A percentile compares a stretch with the other conserved stretches of the same genome.
These are phyloP conservation scores for Termitomyces titanicus DNA, from an alignment of 768 basidiomycete genomes.

Conservation along the genomic window DNA sequence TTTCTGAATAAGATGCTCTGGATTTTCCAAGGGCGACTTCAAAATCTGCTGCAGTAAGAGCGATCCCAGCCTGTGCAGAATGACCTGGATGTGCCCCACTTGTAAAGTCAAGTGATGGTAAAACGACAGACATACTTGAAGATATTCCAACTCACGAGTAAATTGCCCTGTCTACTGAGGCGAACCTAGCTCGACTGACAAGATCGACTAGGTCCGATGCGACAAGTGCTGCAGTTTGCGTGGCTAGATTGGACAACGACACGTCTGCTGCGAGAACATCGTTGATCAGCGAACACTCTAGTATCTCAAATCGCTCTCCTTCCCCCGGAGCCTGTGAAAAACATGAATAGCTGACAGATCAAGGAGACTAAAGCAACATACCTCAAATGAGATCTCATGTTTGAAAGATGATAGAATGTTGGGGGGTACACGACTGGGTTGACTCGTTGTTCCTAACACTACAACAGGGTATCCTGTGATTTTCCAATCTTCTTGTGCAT, in stretches of 20 bases:
- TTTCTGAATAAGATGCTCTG: constrained; percentile 79
- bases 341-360: background rate
- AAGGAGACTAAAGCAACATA: constrained; percentile 24
- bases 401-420: constrained; percentile 75
- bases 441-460: constrained; percentile 70
- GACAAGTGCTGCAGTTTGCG: constrained; percentile 88
- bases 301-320: constrained; percentile 60
- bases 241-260: constrained; percentile 64
- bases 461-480: constrained; percentile 68
- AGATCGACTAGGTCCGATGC: constrained; percentile 78
- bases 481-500: constrained; percentile 54
- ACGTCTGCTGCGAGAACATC: constrained; percentile 68
- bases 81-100: constrained; percentile 22
- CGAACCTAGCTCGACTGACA: constrained; percentile 51
- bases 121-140: background rate
- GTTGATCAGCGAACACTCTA: constrained; percentile 41
- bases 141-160: constrained; percentile 29
- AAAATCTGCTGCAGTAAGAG: constrained; percentile 62
- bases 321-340: constrained; percentile 73
- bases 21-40: constrained; percentile 67
- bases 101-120: background rate
- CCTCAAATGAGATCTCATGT: constrained; percentile 77
- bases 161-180: constrained; percentile 48
- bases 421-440: constrained; percentile 59
- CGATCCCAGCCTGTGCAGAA: constrained; percentile 35